Percentiles rank a stretch among this genome's conserved stretches.
Evolutionary conservation across 495 filamentous ascomycete genomes (phyloP).

Genomic region (Penicillium alfredii): DNA sequence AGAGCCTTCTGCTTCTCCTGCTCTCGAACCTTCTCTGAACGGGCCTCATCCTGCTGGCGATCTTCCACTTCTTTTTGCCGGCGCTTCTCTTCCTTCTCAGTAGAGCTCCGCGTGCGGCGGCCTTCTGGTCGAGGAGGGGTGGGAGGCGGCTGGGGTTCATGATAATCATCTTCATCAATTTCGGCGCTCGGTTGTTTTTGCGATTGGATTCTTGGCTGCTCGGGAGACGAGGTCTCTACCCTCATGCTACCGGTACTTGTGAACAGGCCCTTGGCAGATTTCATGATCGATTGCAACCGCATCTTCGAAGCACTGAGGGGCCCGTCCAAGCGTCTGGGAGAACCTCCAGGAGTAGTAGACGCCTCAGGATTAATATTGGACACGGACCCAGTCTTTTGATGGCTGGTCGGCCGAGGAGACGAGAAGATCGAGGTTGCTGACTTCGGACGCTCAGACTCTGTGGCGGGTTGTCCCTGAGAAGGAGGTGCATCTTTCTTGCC

Average conservation of each 20-base stretch:
- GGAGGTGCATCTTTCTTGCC: slow-evolving; percentile 8
- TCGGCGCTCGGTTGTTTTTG: slow-evolving; percentile 11
- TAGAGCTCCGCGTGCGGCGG: slow-evolving; percentile 65
- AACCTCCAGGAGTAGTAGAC: slow-evolving; percentile 63
- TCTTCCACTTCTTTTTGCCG: slow-evolving; percentile 55
- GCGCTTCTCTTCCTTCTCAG: slow-evolving; percentile 62
- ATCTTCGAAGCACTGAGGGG: slow-evolving; percentile 84
- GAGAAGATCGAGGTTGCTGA: slow-evolving; percentile 45
- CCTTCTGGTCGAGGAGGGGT: slow-evolving; percentile 42
- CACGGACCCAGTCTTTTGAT: slow-evolving; percentile 59
- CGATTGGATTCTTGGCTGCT: slow-evolving; percentile 23
- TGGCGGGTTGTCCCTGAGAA: slow-evolving; percentile 9
- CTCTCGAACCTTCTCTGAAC: slow-evolving; percentile 56
- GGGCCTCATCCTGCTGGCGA: slow-evolving; percentile 47
- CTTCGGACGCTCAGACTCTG: slow-evolving; percentile 26
- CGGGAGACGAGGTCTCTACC: slow-evolving; percentile 48
- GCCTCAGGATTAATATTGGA: slow-evolving; percentile 48
- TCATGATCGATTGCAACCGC: slow-evolving; percentile 79
- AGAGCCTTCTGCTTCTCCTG: slow-evolving; percentile 55
- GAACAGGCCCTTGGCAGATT: slow-evolving; percentile 76
- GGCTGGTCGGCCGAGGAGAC: slow-evolving; percentile 42
- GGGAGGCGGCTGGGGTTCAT: slow-evolving; percentile 17
- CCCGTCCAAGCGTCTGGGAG: slow-evolving; percentile 68
- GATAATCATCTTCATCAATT: slow-evolving; percentile 5
- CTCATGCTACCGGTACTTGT: slow-evolving; percentile 73